A percentile compares a stretch with the other conserved stretches of the same genome.
Conservation (phyloP, 441 rosid genomes). For the Jatropha podagrica region DNA sequence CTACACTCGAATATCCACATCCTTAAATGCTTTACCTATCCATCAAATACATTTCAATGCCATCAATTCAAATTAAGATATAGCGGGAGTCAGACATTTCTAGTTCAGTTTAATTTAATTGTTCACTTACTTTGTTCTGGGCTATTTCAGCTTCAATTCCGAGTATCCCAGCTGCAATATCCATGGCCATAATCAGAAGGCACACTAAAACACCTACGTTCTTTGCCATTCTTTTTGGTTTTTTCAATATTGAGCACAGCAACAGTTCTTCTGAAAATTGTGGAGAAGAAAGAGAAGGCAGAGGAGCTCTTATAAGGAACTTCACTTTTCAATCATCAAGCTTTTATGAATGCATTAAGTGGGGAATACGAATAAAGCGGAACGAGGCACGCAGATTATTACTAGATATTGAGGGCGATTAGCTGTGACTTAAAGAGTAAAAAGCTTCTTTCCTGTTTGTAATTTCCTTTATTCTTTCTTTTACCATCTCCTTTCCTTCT, state of each 20-base stretch:
- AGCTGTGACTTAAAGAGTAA: conserved; percentile 34
- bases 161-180: conserved; percentile 75
- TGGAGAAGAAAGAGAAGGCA: neutral
- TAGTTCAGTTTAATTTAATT: conserved; percentile 39
- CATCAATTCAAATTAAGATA: conserved; percentile 15
- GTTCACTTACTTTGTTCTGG: neutral
- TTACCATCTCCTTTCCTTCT: conserved; percentile 19
- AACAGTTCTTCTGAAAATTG: neutral
- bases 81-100: neutral
- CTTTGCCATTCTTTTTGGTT: conserved; percentile 38
- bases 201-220: conserved; percentile 54
- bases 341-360: conserved; percentile 24
- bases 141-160: conserved; percentile 64
- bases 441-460: conserved; percentile 30
- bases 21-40: conserved; percentile 4
- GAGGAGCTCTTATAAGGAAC: conserved; percentile 1
- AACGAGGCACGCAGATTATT: conserved; percentile 17
- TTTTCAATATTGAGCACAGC: neutral
- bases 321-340: neutral
- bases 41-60: neutral
- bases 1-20: conserved; percentile 8
- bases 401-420: conserved; percentile 22
- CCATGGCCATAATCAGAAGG: conserved; percentile 66
- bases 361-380: conserved; percentile 56
- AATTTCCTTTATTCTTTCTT: conserved; percentile 43